Evolutionary conservation across 192 early-diverging fungal species (phyloP), one percentile per base, ranked within the genome.

Genomic region (Pilobolus umbonatus): DNA sequence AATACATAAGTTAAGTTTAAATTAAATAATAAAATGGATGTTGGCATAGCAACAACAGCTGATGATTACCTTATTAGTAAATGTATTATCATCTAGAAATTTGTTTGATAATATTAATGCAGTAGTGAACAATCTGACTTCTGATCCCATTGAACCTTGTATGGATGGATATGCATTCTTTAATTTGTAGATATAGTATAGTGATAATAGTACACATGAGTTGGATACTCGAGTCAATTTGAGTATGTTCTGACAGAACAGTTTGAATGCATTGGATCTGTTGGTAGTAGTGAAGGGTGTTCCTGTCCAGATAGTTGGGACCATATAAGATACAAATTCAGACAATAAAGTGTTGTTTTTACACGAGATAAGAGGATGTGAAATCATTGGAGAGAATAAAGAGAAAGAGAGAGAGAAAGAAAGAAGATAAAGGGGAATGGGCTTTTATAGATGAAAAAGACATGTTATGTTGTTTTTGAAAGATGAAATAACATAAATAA

Each of bases 21-120:
- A 55, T n/a, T 55, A n/a, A 48, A 35, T 43, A 38, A 55, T 48
- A 40, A 21, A 46, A 49, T 25, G 26, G 11, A 51, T 9, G 15
- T 38, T 17, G n/a, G 25, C 22, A 25, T 54, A 38, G 12, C 17
- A 22, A 29, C 19, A 15, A 50, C 10, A 44, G 10, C 17, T n/a
- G n/a, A n/a, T n/a, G n/a, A n/a, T 66, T 60, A 66, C 64, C 61
- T 86, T 81, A 65, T 90, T 92, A 6, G 93, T 86, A 60, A 89
- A 95, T 46, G 90, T 94, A 66, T 93, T 93, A 69, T 95, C 93
- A 60, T 91, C 83, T 28, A 92, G 73, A 62, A 81, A 85, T 61
- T 95, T 95, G 73, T 88, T 92, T 45, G 89, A 84, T 1, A 91
- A 75, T 75, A 91, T 87, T 34, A 95, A 75, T 25, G 90, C 85